Evolutionary conservation across 306 rosid genomes (phyloP).

Genomic region (Luffa aegyptiaca): DNA sequence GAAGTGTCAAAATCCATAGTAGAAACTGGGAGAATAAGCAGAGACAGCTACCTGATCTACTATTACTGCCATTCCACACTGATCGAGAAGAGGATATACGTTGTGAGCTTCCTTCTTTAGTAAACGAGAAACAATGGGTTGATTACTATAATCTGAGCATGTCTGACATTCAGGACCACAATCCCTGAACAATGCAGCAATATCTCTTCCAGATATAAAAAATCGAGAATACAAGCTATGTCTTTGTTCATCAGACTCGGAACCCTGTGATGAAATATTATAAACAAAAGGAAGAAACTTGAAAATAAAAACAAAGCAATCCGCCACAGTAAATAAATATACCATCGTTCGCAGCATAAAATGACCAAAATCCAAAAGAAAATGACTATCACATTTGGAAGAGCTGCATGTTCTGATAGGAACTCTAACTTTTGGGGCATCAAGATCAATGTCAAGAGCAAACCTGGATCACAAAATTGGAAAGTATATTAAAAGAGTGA

Average conservation of each 20-base stretch:
- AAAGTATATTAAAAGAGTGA: not conserved
- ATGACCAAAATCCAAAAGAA: conserved; percentile 94
- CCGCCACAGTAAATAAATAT: conserved; percentile 16
- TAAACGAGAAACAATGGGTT: conserved; percentile 21
- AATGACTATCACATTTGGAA: conserved; percentile 66
- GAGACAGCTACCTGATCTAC: conserved; percentile 64
- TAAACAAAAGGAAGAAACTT: conserved; percentile 18
- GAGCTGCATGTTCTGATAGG: conserved; percentile 64
- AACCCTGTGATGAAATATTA: conserved; percentile 43
- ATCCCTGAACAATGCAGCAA: conserved; percentile 84
- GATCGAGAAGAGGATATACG: conserved; percentile 68
- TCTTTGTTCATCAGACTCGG: conserved; percentile 52
- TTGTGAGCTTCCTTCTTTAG: conserved; percentile 25
- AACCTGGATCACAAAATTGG: conserved; percentile 51
- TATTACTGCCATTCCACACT: conserved; percentile 93
- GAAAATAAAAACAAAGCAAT: conserved; percentile 15
- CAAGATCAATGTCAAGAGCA: conserved; percentile 90
- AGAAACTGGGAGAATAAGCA: not conserved
- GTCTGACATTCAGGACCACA: conserved; percentile 55
- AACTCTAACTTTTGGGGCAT: conserved; percentile 96
- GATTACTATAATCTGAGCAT: conserved; percentile 37
- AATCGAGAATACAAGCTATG: conserved; percentile 71
- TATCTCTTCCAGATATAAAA: conserved; percentile 81
- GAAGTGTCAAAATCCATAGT: not conserved
- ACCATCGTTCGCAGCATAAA: conserved; percentile 84